These are phyloP conservation scores for Zizania palustris DNA, from an alignment of 202 grass and related monocot species.

Conservation along the genomic window DNA sequence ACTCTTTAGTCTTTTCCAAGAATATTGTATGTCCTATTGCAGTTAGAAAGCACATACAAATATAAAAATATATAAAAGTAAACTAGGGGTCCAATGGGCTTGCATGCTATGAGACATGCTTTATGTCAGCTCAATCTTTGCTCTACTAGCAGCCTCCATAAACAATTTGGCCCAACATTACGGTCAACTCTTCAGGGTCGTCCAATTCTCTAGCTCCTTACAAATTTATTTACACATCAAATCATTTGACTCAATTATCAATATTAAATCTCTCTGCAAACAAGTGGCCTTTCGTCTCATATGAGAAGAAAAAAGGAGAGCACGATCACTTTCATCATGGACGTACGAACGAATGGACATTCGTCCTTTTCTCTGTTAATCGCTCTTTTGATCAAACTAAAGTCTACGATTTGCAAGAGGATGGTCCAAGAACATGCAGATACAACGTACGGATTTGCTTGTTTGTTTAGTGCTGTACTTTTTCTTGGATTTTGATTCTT, in stretches of 20 bases:
- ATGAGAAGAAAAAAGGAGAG: neutral
- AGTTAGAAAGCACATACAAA: neutral
- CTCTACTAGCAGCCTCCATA: conserved; percentile 1
- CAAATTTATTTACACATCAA: conserved; percentile 16
- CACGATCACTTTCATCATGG: neutral
- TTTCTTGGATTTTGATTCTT: neutral
- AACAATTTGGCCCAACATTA: conserved; percentile 10
- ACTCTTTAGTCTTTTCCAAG: neutral
- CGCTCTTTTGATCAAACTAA: neutral
- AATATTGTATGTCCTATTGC: neutral
- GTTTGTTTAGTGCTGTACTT: neutral
- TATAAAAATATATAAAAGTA: conserved; percentile 1
- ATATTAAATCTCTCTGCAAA: conserved; percentile 6
- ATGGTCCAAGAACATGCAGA: conserved; percentile 17
- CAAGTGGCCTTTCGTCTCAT: neutral
- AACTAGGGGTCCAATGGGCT: conserved; percentile 12
- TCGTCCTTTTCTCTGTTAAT: neutral
- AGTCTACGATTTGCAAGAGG: neutral
- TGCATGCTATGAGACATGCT: neutral
- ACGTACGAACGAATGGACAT: neutral
- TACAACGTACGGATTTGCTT: neutral
- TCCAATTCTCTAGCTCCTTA: conserved; percentile 18
- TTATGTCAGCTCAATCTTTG: conserved; percentile 19
- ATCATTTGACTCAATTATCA: neutral
- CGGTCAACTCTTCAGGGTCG: conserved; percentile 23